Evolutionary conservation across 768 basidiomycete species (phyloP).

Genomic region (Vararia minispora): DNA sequence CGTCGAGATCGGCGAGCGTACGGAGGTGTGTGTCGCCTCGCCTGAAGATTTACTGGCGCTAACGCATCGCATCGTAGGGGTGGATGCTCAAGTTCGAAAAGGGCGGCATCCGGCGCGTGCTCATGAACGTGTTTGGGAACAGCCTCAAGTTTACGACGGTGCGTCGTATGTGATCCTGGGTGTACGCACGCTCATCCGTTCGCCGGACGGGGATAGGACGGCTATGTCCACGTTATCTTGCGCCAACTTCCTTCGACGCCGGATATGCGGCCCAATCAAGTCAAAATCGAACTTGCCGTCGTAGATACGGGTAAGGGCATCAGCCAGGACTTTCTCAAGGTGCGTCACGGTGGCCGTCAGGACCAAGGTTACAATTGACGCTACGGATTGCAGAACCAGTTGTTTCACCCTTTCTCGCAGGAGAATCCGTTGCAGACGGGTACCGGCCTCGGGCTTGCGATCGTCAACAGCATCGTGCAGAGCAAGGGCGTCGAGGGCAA

Average conservation of each 20-base stretch:
- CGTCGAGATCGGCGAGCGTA: conserved; percentile 69
- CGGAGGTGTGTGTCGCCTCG: conserved; percentile 35
- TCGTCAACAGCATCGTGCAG: conserved; percentile 85
- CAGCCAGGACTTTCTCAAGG: conserved; percentile 86
- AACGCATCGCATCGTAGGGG: conserved; percentile 35
- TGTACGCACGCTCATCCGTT: no score
- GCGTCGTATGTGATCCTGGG: conserved; percentile 14
- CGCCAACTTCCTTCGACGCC: conserved; percentile 55
- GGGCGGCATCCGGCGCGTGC: conserved; percentile 80
- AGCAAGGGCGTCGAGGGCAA: conserved; percentile 83
- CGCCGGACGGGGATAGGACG: conserved; percentile 61
- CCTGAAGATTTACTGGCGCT: neutral
- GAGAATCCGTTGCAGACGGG: conserved; percentile 91
- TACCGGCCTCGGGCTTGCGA: conserved; percentile 88
- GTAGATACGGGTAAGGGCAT: conserved; percentile 94
- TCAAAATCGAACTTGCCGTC: conserved; percentile 76
- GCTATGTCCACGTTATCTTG: conserved; percentile 78
- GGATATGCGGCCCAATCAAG: conserved; percentile 41
- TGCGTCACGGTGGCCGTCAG: conserved; percentile 22
- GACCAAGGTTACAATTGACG: no score
- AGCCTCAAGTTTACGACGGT: conserved; percentile 87
- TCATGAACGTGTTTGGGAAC: conserved; percentile 95
- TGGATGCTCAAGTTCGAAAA: conserved; percentile 86
- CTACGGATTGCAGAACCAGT: conserved; percentile 77
- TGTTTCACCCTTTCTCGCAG: conserved; percentile 96